Evolutionary conservation across 2,329 filamentous ascomycete species (phyloP).

Genomic region (Penicillium brevicompactum): DNA sequence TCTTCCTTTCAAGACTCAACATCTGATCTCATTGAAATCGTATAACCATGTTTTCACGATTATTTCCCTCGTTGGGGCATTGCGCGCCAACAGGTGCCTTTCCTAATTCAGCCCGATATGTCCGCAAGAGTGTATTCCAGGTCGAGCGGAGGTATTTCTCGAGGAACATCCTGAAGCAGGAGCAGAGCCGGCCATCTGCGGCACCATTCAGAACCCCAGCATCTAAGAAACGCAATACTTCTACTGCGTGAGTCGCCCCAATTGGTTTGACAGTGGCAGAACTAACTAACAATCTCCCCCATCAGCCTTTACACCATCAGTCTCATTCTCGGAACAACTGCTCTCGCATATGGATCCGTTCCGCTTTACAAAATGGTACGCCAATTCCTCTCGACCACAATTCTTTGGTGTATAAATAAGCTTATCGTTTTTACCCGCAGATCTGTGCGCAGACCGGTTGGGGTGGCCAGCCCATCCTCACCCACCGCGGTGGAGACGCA

Average conservation of each 20-base stretch:
- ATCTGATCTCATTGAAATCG: conserved; percentile 16
- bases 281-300: conserved; percentile 3
- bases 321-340: conserved; percentile 63
- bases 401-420: not conserved
- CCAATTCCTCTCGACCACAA: not conserved
- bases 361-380: conserved; percentile 68
- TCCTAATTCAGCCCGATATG: conserved; percentile 13
- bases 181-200: conserved; percentile 29
- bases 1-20: conserved; percentile 13
- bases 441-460: conserved; percentile 65
- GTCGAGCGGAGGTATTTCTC: conserved; percentile 37
- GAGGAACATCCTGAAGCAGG: conserved; percentile 29
- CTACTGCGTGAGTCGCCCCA: conserved; percentile 51
- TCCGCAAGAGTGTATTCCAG: conserved; percentile 20
- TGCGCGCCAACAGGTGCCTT: conserved; percentile 17
- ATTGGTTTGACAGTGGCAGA: not conserved
- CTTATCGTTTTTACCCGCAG: conserved; percentile 27
- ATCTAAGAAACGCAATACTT: conserved; percentile 54
- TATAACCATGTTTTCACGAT: conserved; percentile 33
- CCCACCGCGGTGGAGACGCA: conserved; percentile 65
- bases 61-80: conserved; percentile 28
- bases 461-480: conserved; percentile 89
- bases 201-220: conserved; percentile 38
- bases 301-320: conserved; percentile 64
- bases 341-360: conserved; percentile 66